Evolutionary conservation across 805 yeast species (phyloP).

Genomic region (Wickerhamomyces bovis): DNA sequence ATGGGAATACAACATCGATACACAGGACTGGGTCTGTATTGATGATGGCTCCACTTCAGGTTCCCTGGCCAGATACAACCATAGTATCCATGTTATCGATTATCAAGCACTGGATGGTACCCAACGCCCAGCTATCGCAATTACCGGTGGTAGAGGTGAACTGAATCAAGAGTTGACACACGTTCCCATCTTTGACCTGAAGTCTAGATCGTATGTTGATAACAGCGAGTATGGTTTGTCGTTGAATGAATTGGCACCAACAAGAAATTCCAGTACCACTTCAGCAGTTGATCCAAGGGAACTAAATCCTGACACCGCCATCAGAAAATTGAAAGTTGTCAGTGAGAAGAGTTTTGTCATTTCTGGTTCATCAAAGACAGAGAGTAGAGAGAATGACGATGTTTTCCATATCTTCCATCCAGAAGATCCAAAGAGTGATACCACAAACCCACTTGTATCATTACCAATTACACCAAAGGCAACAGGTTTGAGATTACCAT

Average conservation of each 20-base stretch:
- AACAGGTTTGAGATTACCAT: slow-evolving; percentile 26
- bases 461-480: slow-evolving; percentile 28
- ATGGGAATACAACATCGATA: slow-evolving; percentile 58
- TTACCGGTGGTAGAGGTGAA: slow-evolving; percentile 48
- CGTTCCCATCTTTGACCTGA: slow-evolving; percentile 39
- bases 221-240: slow-evolving; percentile 16
- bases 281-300: slow-evolving; percentile 12
- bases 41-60: slow-evolving; percentile 36
- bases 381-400: slow-evolving; percentile 9
- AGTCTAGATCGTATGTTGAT: slow-evolving; percentile 26
- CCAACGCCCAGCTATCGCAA: slow-evolving; percentile 42
- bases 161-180: slow-evolving; percentile 26
- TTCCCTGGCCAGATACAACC: slow-evolving; percentile 43
- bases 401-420: slow-evolving; percentile 18
- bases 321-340: slow-evolving; percentile 11
- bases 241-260: slow-evolving; percentile 15
- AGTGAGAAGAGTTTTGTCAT: slow-evolving; percentile 16
- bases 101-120: slow-evolving; percentile 31
- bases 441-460: slow-evolving; percentile 26
- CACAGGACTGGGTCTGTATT: slow-evolving; percentile 48
- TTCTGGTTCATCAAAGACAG: slow-evolving; percentile 9
- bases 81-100: slow-evolving; percentile 39
- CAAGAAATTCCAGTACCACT: slow-evolving; percentile 2
- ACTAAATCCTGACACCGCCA: neutral
- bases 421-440: neutral